Base-by-base conservation (phyloP, 192 early-diverging fungal species). In the Obelidium mucronatum region DNA sequence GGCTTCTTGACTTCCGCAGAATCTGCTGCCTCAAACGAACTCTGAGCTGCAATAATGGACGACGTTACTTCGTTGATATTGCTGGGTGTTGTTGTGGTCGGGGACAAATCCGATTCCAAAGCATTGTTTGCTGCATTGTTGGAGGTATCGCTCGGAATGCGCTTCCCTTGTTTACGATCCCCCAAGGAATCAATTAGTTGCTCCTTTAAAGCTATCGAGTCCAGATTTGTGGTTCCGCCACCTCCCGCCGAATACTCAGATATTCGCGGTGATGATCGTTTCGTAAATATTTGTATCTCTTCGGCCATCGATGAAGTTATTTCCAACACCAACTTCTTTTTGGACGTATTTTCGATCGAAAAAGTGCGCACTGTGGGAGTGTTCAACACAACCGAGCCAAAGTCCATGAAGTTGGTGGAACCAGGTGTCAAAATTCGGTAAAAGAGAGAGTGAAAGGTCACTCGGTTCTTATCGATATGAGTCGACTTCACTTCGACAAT, bases 401-500 rank as follows among this genome's bases (percentile, higher is more conserved):
- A 98, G 79, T 99, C 96, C 40, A 99, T 78, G 81, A 95, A 98
- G 86, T 99, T 97, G 24, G 95, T 87, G 40, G 94, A 93, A 60
- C 87, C 90, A n/a, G 91, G 88, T 40, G 87, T 97, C 58, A 93
- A 83, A 77, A 92, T 94, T 74, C 94, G 88, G 84, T 99, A 99
- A 60, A 97, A 99, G 30, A 99, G 75, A 13, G 95, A 96, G 81
- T 99, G 97, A 80, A 95, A 97, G 0, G 97, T 98, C 40, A 99
- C 93, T n/a, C 94, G 88, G 68, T 96, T 93, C 75, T 96, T 94
- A 84, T 99, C 97, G 62, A 99, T 94, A 70, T 99, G 97, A 11
- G 90, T 94, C 56, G 95, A 95, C 55, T 91, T 89, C 26, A 99
- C 94, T 65, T 97, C 93, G 26, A 99, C 91, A 31, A 92, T 92